A percentile compares a stretch with the other conserved stretches of the same genome.
phyloP scores from a whole-genome alignment of 257 asterid genomes.

The Nicotiana undulata region DNA sequence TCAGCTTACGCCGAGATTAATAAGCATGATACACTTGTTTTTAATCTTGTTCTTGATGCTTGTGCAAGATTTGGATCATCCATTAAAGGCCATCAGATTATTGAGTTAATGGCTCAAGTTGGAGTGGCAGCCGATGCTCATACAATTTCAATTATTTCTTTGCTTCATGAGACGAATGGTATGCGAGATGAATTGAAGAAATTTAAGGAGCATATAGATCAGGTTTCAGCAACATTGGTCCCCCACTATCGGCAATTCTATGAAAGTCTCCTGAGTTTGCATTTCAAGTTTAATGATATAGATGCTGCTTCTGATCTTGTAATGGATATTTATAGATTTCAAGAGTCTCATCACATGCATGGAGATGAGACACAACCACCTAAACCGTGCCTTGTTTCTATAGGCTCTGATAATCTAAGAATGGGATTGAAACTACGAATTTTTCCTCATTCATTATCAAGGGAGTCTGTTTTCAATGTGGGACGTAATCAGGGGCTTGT shows the following conservation, averaged over 20 bases:
- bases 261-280: conserved; percentile 55
- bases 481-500: conserved; percentile 37
- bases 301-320: conserved; percentile 67
- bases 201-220: conserved; percentile 46
- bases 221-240: conserved; percentile 28
- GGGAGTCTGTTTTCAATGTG: conserved; percentile 40
- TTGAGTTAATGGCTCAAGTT: conserved; percentile 67
- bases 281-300: conserved; percentile 66
- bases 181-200: conserved; percentile 68
- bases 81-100: conserved; percentile 52
- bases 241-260: conserved; percentile 56
- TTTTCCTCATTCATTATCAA: conserved; percentile 39
- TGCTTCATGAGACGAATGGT: conserved; percentile 61
- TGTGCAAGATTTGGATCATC: conserved; percentile 61
- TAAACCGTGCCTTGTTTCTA: conserved; percentile 36
- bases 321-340: conserved; percentile 27
- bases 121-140: conserved; percentile 70
- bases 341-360: conserved; percentile 9
- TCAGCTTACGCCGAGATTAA: conserved; percentile 26
- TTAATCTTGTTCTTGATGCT: conserved; percentile 78
- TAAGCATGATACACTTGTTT: conserved; percentile 46
- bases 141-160: conserved; percentile 50
- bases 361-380: conserved; percentile 19
- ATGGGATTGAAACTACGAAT: conserved; percentile 52
- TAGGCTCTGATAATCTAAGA: conserved; percentile 60